phyloP scores from a whole-genome alignment of 2,329 filamentous ascomycete species.

The Pseudogymnoascus sp. region DNA sequence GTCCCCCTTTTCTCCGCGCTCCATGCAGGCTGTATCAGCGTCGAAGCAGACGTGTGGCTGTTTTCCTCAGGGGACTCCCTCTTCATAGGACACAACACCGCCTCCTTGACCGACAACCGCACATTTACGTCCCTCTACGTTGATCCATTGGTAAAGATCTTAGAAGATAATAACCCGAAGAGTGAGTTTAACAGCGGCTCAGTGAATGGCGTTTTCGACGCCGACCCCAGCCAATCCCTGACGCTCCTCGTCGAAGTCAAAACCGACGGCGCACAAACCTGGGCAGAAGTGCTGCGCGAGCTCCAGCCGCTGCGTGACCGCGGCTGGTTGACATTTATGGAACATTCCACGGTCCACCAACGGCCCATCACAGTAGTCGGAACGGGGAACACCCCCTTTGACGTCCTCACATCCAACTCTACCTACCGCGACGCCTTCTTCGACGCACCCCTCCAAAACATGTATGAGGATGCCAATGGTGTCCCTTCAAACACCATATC shows the following conservation, averaged over 20 bases:
- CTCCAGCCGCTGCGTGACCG: slow-evolving; percentile 49
- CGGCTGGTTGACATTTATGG: slow-evolving; percentile 47
- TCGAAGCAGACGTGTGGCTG: slow-evolving; percentile 64
- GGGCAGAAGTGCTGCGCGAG: slow-evolving; percentile 43
- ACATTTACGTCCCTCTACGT: slow-evolving; percentile 58
- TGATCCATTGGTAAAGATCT: slow-evolving; percentile 50
- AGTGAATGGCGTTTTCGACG: slow-evolving; percentile 47
- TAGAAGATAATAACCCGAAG: slow-evolving; percentile 43
- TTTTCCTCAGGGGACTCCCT: slow-evolving; percentile 40
- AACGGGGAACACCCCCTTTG: slow-evolving; percentile 55
- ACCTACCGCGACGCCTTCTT: slow-evolving; percentile 55
- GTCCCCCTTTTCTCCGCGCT: slow-evolving; percentile 56
- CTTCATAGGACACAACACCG: slow-evolving; percentile 53
- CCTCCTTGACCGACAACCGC: slow-evolving; percentile 43
- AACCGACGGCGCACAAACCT: slow-evolving; percentile 42
- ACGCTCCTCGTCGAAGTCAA: slow-evolving; percentile 64
- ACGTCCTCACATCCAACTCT: slow-evolving; percentile 41
- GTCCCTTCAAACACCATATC: slow-evolving; percentile 14
- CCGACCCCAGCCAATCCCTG: slow-evolving; percentile 43
- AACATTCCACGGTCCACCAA: slow-evolving; percentile 39
- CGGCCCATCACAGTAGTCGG: slow-evolving; percentile 60
- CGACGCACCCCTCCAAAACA: slow-evolving; percentile 50
- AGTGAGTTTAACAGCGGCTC: slow-evolving; percentile 38
- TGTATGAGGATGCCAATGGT: slow-evolving; percentile 26
- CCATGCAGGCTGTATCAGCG: slow-evolving; percentile 48